These are phyloP conservation scores for Schizosaccharomyces pombe DNA, from an alignment of 805 yeast genomes.

Conservation along the genomic window DNA sequence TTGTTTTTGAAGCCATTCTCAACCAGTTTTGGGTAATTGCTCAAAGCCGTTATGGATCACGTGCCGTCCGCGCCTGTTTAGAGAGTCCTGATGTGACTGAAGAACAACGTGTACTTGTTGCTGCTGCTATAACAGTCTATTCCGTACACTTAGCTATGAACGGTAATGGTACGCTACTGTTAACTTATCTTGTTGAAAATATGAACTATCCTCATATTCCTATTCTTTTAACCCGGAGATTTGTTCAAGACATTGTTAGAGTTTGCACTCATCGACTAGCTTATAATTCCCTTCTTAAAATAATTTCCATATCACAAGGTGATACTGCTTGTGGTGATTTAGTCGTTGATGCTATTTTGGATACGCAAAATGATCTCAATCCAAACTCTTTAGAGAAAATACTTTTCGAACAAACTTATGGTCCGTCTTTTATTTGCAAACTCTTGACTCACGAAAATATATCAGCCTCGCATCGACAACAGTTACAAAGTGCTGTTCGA, in stretches of 20 bases:
- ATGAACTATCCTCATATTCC: slow-evolving; percentile 26
- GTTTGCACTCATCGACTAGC: slow-evolving; percentile 1
- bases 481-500: neutral
- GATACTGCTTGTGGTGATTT: neutral
- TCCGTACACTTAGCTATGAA: slow-evolving; percentile 61
- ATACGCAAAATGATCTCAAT: neutral
- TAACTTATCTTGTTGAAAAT: slow-evolving; percentile 88
- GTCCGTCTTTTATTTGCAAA: neutral
- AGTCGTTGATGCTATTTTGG: neutral
- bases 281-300: neutral
- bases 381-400: neutral
- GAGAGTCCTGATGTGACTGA: slow-evolving; percentile 48
- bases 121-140: slow-evolving; percentile 55
- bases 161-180: slow-evolving; percentile 65
- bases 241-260: neutral
- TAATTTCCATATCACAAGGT: neutral
- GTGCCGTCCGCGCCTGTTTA: slow-evolving; percentile 80
- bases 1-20: slow-evolving; percentile 62
- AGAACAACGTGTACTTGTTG: slow-evolving; percentile 48
- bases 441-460: neutral
- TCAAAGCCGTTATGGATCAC: slow-evolving; percentile 77
- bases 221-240: neutral
- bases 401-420: neutral
- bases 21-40: slow-evolving; percentile 60
- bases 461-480: neutral